phyloP scores from a whole-genome alignment of 768 basidiomycete genomes.

The Calocera cornea region DNA sequence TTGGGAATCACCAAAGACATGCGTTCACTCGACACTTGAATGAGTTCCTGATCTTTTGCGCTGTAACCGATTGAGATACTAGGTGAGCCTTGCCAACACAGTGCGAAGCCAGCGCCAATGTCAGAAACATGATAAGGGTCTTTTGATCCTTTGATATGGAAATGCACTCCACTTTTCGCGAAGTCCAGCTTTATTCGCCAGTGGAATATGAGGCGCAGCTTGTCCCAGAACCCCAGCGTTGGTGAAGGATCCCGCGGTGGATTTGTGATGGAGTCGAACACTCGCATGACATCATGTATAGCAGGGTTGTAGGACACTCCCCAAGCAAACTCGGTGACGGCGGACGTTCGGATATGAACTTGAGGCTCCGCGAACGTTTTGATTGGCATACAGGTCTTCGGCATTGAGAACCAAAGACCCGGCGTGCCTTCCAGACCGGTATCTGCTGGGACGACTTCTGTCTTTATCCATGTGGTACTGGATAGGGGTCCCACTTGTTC shows the following conservation, averaged over 20 bases:
- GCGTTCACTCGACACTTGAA: constrained; percentile 68
- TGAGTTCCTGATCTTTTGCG: constrained; percentile 60
- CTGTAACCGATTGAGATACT: constrained; percentile 52
- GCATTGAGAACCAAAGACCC: constrained; percentile 48
- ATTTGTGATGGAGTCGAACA: constrained; percentile 68
- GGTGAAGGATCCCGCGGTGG: constrained; percentile 71
- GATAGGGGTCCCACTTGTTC: constrained; percentile 65
- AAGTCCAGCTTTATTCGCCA: constrained; percentile 64
- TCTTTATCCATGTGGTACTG: constrained; percentile 61
- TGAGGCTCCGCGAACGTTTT: constrained; percentile 76
- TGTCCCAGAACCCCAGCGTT: constrained; percentile 88
- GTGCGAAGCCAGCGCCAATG: constrained; percentile 71
- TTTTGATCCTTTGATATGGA: constrained; percentile 78
- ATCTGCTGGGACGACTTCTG: constrained; percentile 44
- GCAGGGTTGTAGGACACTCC: constrained; percentile 75
- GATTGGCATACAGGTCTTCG: constrained; percentile 90
- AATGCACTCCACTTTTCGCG: constrained; percentile 45
- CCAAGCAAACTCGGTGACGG: constrained; percentile 70
- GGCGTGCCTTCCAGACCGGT: constrained; percentile 39
- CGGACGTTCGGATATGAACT: constrained; percentile 50
- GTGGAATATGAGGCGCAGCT: constrained; percentile 70
- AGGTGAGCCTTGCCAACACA: constrained; percentile 70
- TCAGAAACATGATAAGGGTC: constrained; percentile 62
- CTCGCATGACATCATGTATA: constrained; percentile 71
- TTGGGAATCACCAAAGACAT: constrained; percentile 78